phyloP scores from a whole-genome alignment of 768 basidiomycete genomes.

The Phaeotremella fagi region DNA sequence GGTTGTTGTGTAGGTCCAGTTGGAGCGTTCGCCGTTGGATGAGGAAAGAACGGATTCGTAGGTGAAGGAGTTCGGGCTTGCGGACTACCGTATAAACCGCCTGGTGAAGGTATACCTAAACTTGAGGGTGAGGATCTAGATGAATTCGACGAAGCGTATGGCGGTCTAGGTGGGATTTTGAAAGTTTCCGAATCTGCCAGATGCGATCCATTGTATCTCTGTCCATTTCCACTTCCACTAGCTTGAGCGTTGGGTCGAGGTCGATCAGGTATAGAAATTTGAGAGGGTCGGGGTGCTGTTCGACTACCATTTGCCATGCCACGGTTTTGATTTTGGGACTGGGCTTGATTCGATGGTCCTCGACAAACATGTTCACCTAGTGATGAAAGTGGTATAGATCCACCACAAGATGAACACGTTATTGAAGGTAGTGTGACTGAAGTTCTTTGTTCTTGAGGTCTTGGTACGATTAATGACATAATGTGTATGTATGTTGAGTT shows the following conservation, averaged over 20 bases:
- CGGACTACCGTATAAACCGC: conserved; percentile 52
- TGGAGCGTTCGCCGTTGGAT: conserved; percentile 50
- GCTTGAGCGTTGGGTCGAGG: neutral
- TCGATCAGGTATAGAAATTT: conserved; percentile 19
- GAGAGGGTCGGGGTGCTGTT: conserved; percentile 17
- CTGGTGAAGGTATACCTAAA: conserved; percentile 1
- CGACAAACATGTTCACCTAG: conserved; percentile 76
- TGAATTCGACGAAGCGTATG: conserved; percentile 13
- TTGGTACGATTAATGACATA: conserved; percentile 33
- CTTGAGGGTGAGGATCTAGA: conserved; percentile 11
- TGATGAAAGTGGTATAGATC: conserved; percentile 64
- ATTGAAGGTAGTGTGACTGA: conserved; percentile 75
- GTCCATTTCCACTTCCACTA: neutral
- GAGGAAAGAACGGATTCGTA: conserved; percentile 53
- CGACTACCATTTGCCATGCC: no score
- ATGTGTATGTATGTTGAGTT: no score
- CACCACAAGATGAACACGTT: conserved; percentile 74
- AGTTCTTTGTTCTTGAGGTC: conserved; percentile 49
- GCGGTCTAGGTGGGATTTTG: conserved; percentile 15
- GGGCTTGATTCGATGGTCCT: conserved; percentile 9
- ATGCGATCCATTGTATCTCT: conserved; percentile 3
- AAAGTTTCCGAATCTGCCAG: conserved; percentile 11
- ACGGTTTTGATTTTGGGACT: no score
- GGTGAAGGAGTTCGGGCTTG: conserved; percentile 46
- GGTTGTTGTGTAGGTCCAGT: neutral